Evolutionary conservation across 2,329 filamentous ascomycete species (phyloP), one percentile per base, ranked within the genome.

Genomic region (Coniochaeta ligniaria): DNA sequence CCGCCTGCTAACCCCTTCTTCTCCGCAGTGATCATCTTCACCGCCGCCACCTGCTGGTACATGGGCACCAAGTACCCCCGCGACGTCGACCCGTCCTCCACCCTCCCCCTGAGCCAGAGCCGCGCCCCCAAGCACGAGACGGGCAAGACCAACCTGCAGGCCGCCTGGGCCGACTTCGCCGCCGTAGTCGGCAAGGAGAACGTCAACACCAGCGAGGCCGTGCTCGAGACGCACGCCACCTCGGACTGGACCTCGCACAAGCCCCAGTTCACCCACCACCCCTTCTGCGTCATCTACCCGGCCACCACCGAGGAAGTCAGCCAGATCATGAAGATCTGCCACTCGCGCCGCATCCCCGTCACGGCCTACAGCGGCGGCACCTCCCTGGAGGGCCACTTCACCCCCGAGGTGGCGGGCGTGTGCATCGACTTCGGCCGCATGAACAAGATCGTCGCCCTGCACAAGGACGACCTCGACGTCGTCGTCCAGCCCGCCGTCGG

Each of bases 291-390:
- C 58, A 82, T 96, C 45, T 94, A 87, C 70, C 93, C 92, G 0
- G 79, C 76, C 50, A 85, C 81, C 38, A 97, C 93, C 1, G 88
- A 93, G 65, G 88, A 97, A 67, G 92, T 96, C 9, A 89, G 89
- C n/a, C 79, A 82, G 64, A 85, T 97, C 62, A 94, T 96, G 88
- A 93, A 94, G 76, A 77, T 96, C 60, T 96, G 93, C 76, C 91
- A 96, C 72, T 75, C 79, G 69, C 81, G 93, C 45, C 81, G 82
- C 60, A 95, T 97, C 64, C 93, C 93, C 6, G 91, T 96, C 26
- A 93, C 91, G 3, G 89, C 88, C 2, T 96, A 92, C 76, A 92
- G 88, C 61, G 93, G 93, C 50, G 93, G 93, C 36, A 96, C 93
- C 8, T 93, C 89, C 68, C 78, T 97, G 35, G 93, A 97, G 75